Evolutionary conservation across 768 basidiomycete species (phyloP), one percentile per base, ranked within the genome.

Genomic region (Chiua virens): DNA sequence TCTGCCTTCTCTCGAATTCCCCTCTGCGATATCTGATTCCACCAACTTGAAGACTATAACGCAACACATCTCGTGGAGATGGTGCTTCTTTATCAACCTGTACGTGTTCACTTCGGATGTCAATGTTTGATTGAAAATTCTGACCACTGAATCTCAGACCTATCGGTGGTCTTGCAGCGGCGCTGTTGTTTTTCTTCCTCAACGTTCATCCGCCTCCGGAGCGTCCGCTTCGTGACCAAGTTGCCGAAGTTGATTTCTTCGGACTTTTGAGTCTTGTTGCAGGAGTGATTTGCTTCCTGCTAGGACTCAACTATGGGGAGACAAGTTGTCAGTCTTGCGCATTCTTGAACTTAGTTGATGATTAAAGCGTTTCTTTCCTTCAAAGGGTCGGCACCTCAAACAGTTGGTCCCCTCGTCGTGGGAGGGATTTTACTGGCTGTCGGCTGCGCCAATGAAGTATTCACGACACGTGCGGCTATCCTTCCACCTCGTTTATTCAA

Each of bases 11-110:
- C 32, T 40, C 3, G 13, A 14, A 44, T 20, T 1, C 1, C 27
- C 15, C 0, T 1, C 13, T 1, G 6, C 22, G 5, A 22, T 8
- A 11, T 6, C 25, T 49, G 15, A 55, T 27, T 52, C 8, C 9
- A 14, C 25, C 41, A 50, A n/a, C n/a, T n/a, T n/a, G n/a, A n/a
- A 86, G 85, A 81, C 73, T 13, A 79, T 92, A 49, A 79, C 87
- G 0, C 83, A 90, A 61, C 83, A 87, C 60, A 84, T 80, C 14
- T 75, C 82, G 0, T 92, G 89, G 89, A 70, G 90, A 72, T 92
- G 89, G 89, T 87, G 85, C 60, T 89, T 88, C 67, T 88, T 80
- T 63, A 82, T 89, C 55, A 87, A 87, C 57, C 58, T 89, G 85
- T 85, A 60, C 46, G 80, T 60, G 23, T 34, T n/a, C 30, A 5